These are phyloP conservation scores for Talaromyces ruber DNA, from an alignment of 495 filamentous ascomycete species.

Conservation along the genomic window DNA sequence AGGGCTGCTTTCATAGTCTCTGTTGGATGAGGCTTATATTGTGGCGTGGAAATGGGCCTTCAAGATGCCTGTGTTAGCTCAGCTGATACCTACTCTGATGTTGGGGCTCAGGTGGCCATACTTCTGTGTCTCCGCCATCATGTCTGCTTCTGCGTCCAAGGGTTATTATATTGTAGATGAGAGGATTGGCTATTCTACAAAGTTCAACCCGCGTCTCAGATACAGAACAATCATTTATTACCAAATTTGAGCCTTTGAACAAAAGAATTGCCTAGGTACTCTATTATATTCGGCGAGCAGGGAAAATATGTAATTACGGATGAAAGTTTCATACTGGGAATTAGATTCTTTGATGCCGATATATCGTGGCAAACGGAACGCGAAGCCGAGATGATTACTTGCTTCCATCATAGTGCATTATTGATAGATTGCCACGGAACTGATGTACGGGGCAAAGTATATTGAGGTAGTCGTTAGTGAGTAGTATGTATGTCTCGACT, in stretches of 20 bases:
- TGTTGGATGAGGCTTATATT: conserved; percentile 18
- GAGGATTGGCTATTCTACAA: neutral
- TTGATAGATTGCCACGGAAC: neutral
- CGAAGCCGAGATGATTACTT: neutral
- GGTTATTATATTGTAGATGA: neutral
- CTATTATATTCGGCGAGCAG: neutral
- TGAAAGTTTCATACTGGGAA: neutral
- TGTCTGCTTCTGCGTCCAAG: too few relatives aligned
- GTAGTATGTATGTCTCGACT: neutral
- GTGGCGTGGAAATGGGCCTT: conserved; percentile 2
- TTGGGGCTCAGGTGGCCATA: neutral
- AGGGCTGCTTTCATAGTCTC: conserved; percentile 20
- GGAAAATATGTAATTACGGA: neutral
- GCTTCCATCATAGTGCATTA: neutral
- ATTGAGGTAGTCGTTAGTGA: too few relatives aligned
- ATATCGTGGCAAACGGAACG: neutral
- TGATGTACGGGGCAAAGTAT: neutral
- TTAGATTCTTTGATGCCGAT: neutral
- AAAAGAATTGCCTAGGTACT: neutral
- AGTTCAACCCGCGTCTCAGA: neutral
- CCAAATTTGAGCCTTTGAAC: neutral
- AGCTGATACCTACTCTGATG: neutral
- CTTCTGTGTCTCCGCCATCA: neutral
- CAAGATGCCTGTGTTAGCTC: neutral
- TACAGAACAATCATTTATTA: neutral